phyloP scores from a whole-genome alignment of 257 asterid species.

The Ilex aquifolium region DNA sequence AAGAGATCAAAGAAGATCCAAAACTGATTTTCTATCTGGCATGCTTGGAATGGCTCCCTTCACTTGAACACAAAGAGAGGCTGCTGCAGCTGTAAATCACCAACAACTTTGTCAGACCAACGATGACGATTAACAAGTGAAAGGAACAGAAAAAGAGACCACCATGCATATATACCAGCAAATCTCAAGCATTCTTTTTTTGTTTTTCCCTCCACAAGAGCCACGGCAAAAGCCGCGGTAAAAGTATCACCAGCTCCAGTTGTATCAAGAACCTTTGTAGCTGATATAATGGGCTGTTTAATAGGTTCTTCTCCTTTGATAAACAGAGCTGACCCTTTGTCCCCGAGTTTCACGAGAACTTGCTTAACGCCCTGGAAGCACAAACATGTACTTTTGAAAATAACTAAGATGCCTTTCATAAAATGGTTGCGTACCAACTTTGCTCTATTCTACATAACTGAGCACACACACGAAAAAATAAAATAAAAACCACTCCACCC shows the following conservation, averaged over 20 bases:
- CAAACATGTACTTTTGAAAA: neutral
- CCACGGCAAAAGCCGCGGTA: conserved; percentile 94
- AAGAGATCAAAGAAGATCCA: conserved; percentile 56
- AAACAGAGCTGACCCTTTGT: conserved; percentile 76
- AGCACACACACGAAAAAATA: too few species aligned
- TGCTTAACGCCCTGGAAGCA: conserved; percentile 76
- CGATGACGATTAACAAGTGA: neutral
- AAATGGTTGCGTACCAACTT: neutral
- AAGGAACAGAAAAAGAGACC: conserved; percentile 2
- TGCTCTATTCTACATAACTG: too few species aligned
- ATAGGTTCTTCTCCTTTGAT: conserved; percentile 72
- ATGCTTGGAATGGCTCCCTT: conserved; percentile 98
- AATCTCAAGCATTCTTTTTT: conserved; percentile 64
- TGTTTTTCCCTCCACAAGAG: conserved; percentile 84
- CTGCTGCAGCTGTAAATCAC: conserved; percentile 78
- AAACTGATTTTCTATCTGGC: conserved; percentile 73
- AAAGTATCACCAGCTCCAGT: conserved; percentile 99
- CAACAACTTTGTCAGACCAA: conserved; percentile 9
- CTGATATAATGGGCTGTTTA: conserved; percentile 63
- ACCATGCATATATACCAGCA: conserved; percentile 50
- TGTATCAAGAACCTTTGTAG: conserved; percentile 77
- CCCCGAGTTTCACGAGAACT: conserved; percentile 91
- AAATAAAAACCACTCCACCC: too few species aligned
- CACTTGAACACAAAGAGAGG: conserved; percentile 93
- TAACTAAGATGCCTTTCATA: neutral